Evolutionary conservation across 1,284 basidiomycete genomes (phyloP).

Genomic region (Hortiboletus rubellus): DNA sequence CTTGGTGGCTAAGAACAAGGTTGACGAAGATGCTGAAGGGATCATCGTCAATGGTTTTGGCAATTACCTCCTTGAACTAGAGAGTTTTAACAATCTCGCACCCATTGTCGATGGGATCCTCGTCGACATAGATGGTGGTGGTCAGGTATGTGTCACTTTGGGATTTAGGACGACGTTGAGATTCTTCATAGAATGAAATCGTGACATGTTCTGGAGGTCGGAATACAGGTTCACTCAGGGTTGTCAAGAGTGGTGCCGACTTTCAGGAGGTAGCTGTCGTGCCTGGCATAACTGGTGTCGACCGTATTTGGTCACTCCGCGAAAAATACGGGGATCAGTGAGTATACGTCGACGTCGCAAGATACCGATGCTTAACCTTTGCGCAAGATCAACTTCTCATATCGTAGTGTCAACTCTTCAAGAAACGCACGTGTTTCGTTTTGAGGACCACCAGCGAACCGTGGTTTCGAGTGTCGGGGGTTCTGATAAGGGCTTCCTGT

Average conservation of each 20-base stretch:
- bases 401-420: conserved; percentile 59
- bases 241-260: conserved; percentile 86
- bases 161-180: conserved; percentile 6
- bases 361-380: neutral
- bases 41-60: conserved; percentile 51
- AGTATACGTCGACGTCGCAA: conserved; percentile 25
- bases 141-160: conserved; percentile 54
- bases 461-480: conserved; percentile 40
- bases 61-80: conserved; percentile 57
- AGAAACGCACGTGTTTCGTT: conserved; percentile 52
- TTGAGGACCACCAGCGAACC: conserved; percentile 40
- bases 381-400: conserved; percentile 49
- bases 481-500: conserved; percentile 44
- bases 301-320: conserved; percentile 67
- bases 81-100: conserved; percentile 78
- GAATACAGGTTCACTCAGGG: conserved; percentile 77
- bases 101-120: conserved; percentile 86
- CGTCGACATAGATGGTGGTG: conserved; percentile 73
- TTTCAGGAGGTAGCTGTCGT: conserved; percentile 67
- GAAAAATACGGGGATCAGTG: conserved; percentile 51
- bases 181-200: conserved; percentile 61
- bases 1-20: conserved; percentile 34
- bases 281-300: conserved; percentile 59
- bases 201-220: conserved; percentile 88
- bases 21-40: conserved; percentile 40